Percentiles rank a stretch among this genome's conserved stretches.
phyloP scores from a whole-genome alignment of 1,284 basidiomycete genomes.

The Mycena sp. region DNA sequence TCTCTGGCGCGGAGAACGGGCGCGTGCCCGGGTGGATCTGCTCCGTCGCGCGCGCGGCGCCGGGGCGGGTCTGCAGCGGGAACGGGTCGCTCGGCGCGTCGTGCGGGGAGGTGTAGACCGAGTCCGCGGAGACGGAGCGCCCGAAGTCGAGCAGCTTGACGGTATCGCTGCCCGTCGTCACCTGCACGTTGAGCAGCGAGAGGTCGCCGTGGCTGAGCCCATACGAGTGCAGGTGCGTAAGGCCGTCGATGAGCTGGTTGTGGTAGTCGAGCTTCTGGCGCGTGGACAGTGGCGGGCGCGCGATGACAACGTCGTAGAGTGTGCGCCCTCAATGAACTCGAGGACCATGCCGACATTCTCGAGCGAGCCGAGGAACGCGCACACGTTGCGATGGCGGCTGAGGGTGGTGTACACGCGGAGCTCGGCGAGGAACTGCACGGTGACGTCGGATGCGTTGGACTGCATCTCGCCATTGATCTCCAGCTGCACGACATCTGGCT shows the following conservation, averaged over 20 bases:
- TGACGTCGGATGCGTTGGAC: constrained; percentile 80
- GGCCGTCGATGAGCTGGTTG: constrained; percentile 81
- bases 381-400: constrained; percentile 59
- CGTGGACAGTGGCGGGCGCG: constrained; percentile 56
- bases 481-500: constrained; percentile 80
- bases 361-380: constrained; percentile 79
- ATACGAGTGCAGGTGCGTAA: constrained; percentile 80
- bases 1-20: constrained; percentile 83
- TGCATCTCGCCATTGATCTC: constrained; percentile 87
- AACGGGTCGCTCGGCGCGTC: constrained; percentile 74
- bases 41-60: constrained; percentile 63
- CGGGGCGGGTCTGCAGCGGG: constrained; percentile 47
- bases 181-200: constrained; percentile 80
- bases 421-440: constrained; percentile 82
- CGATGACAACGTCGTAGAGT: constrained; percentile 76
- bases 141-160: constrained; percentile 87
- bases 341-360: constrained; percentile 88
- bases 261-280: constrained; percentile 77
- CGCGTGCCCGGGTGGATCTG: constrained; percentile 85
- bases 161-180: constrained; percentile 69
- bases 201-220: constrained; percentile 82
- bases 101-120: constrained; percentile 66
- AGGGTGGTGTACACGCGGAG: constrained; percentile 81
- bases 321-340: constrained; percentile 84
- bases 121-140: constrained; percentile 77